These are phyloP conservation scores for Wickerhamomyces xylosicus DNA, from an alignment of 805 yeast species.

Conservation along the genomic window DNA sequence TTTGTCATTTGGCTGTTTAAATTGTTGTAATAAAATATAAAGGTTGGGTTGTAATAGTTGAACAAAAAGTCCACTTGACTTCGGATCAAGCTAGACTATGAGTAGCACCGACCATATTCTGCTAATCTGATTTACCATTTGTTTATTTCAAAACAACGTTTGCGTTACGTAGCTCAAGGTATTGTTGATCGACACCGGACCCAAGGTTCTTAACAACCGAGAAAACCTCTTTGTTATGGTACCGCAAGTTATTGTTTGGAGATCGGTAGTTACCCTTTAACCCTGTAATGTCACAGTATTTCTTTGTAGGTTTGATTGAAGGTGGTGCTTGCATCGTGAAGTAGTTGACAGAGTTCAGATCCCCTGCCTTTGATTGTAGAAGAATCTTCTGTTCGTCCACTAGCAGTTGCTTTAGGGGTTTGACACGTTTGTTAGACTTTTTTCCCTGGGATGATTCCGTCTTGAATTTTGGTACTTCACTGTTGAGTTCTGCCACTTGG, in stretches of 20 bases:
- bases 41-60: no score
- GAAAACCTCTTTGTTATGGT: slow-evolving; percentile 75
- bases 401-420: slow-evolving; percentile 61
- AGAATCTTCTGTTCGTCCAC: slow-evolving; percentile 72
- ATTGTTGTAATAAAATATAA: no score
- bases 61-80: no score
- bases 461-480: slow-evolving; percentile 44
- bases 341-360: slow-evolving; percentile 51
- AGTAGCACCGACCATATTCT: no score
- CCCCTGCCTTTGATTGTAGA: slow-evolving; percentile 21
- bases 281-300: slow-evolving; percentile 92
- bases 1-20: no score
- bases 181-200: slow-evolving; percentile 90
- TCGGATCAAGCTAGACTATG: no score
- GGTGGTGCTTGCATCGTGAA: slow-evolving; percentile 79
- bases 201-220: slow-evolving; percentile 69
- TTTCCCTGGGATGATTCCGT: slow-evolving; percentile 31
- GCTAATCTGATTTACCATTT: no score
- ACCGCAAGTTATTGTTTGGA: slow-evolving; percentile 67
- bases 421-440: slow-evolving; percentile 50
- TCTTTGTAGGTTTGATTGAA: slow-evolving; percentile 66
- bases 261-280: slow-evolving; percentile 66
- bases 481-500: slow-evolving; percentile 8
- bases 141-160: slow-evolving; percentile 62
- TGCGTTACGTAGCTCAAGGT: slow-evolving; percentile 78